Evolutionary conservation across 129 eudicot genomes (phyloP).

Genomic region (Tanacetum coccineum): DNA sequence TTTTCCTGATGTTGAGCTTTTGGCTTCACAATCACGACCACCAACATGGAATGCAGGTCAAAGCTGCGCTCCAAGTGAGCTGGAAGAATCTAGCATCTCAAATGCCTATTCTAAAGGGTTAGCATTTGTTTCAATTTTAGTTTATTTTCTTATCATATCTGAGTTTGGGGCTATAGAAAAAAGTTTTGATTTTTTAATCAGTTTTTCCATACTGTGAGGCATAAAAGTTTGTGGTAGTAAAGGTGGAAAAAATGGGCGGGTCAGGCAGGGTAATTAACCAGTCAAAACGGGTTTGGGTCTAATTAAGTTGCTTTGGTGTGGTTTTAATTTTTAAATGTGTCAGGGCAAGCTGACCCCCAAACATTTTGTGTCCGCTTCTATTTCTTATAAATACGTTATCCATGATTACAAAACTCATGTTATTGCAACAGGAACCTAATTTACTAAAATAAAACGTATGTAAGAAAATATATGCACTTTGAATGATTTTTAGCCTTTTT

Average conservation of each 20-base stretch:
- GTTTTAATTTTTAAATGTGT: too few relatives aligned
- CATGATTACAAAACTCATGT: too few relatives aligned
- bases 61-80: constrained; percentile 34
- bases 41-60: constrained; percentile 34
- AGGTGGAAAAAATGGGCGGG: too few relatives aligned
- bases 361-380: too few relatives aligned
- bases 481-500: not conserved
- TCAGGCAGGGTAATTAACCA: not conserved
- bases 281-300: not conserved
- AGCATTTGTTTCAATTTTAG: constrained; percentile 21
- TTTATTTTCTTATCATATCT: not conserved
- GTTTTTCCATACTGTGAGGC: not conserved
- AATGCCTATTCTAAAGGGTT: constrained; percentile 74
- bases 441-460: not conserved
- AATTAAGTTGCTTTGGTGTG: too few relatives aligned
- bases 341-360: too few relatives aligned
- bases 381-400: too few relatives aligned
- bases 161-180: not conserved
- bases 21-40: constrained; percentile 39
- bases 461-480: too few relatives aligned
- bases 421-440: too few relatives aligned
- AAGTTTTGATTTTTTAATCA: not conserved
- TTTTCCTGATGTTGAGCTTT: constrained; percentile 41
- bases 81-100: constrained; percentile 51
- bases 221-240: not conserved